Base-by-base conservation (phyloP, 805 yeast species). In the Hermanozyma aechmeae region DNA sequence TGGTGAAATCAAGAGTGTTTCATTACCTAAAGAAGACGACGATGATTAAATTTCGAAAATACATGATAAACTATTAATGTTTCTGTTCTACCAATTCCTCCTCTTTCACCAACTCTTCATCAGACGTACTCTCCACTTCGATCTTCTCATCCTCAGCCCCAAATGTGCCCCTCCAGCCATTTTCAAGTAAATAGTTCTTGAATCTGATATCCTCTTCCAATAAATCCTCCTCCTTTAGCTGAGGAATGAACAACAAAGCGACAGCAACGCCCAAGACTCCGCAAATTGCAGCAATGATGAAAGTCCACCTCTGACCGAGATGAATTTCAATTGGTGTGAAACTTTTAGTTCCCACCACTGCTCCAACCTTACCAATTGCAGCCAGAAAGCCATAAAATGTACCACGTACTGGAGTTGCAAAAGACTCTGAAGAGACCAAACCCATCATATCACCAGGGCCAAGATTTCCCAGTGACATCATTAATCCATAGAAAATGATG, bases 381-480 rank as follows among this genome's bases (percentile, higher is more conserved):
- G 92, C 92, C 26, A 80, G 68, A 14, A 81, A 41, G 22, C 89
- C 89, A 43, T 81, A 81, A 28, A 71, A 61, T 1, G 85, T 76
- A 22, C 87, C 89, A 52, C 92, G 65, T 24, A 81, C 73, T 10
- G 83, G 80, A 6, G 87, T 78, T 13, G 92, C 86, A 43, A 65
- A 81, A 4, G 73, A 64, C 52, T 81, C 89, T 15, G 81, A 69
- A 10, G 61, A 49, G n/a, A 51, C 56, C 32, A 82, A 62, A 9
- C 89, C 89, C 65, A 80, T 58, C 65, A 71, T 72, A 47, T 79
- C 69, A 36, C 92, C 92, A 3, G 92, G 92, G 1, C 92, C 92
- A 41, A 78, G 58, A 53, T 79, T 80, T 43, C 87, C 86, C 41
- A 63, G 53, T 10, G 75, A 68, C 61, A 71, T 73, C 75, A 81